phyloP scores from a whole-genome alignment of 2,329 filamentous ascomycete species.

The Botrytis fragariae region DNA sequence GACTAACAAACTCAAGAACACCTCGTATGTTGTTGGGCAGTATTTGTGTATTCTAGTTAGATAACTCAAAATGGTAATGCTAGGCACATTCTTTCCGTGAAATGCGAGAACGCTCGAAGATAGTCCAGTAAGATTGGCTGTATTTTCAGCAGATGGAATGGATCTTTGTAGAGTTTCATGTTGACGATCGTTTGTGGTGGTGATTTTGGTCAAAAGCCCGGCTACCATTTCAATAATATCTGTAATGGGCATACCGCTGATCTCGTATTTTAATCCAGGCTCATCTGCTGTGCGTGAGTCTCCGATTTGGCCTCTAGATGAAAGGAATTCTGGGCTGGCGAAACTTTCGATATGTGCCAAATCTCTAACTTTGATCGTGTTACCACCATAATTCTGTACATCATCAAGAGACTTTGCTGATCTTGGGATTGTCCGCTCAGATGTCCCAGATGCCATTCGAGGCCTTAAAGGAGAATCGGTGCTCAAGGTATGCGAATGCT shows the following conservation, averaged over 20 bases:
- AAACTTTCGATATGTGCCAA: slow-evolving; percentile 89
- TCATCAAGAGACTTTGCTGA: slow-evolving; percentile 39
- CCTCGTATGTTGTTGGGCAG: slow-evolving; percentile 96
- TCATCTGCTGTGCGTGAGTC: slow-evolving; percentile 52
- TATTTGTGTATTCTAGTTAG: slow-evolving; percentile 97
- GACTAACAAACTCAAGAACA: slow-evolving; percentile 90
- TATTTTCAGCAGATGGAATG: slow-evolving; percentile 55
- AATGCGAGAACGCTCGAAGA: slow-evolving; percentile 84
- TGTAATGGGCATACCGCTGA: slow-evolving; percentile 93
- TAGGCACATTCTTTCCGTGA: slow-evolving; percentile 96
- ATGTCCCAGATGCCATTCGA: background rate
- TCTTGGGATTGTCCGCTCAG: slow-evolving; percentile 27
- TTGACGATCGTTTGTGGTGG: slow-evolving; percentile 90
- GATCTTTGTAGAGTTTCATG: slow-evolving; percentile 85
- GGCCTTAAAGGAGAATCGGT: background rate
- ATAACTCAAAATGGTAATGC: slow-evolving; percentile 95
- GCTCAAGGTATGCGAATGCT: slow-evolving; percentile 16
- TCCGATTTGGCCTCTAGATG: slow-evolving; percentile 50
- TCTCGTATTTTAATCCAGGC: slow-evolving; percentile 70
- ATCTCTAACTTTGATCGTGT: slow-evolving; percentile 76
- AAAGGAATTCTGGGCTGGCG: slow-evolving; percentile 72
- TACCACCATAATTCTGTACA: slow-evolving; percentile 40
- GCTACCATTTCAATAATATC: slow-evolving; percentile 99
- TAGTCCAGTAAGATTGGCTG: slow-evolving; percentile 58
- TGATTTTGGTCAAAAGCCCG: slow-evolving; percentile 93